Conservation (phyloP, 108 stramenopile genomes). For the Nitzschia sp. region DNA sequence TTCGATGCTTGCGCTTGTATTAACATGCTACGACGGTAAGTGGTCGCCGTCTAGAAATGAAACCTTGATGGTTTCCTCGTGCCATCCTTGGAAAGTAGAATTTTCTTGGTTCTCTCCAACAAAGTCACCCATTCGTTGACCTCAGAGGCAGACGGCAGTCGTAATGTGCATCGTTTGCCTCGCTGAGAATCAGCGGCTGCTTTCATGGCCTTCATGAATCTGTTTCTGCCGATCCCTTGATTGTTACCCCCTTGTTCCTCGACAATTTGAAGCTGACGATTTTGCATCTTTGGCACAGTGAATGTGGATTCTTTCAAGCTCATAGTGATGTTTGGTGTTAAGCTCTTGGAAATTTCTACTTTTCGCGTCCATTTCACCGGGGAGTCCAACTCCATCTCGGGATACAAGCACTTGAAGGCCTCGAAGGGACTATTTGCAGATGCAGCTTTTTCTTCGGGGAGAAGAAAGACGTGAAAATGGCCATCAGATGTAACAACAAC, state of each 20-base stretch:
- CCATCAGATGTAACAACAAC: slow-evolving; percentile 66
- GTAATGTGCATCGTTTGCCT: slow-evolving; percentile 26
- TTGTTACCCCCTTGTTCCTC: slow-evolving; percentile 10
- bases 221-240: slow-evolving; percentile 9
- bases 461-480: slow-evolving; percentile 63
- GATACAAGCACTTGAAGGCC: slow-evolving; percentile 32
- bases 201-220: slow-evolving; percentile 38
- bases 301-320: slow-evolving; percentile 9
- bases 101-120: slow-evolving; percentile 31
- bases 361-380: slow-evolving; percentile 24
- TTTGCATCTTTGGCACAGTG: slow-evolving; percentile 14
- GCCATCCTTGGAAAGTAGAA: slow-evolving; percentile 4
- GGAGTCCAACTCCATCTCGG: slow-evolving; percentile 27
- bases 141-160: slow-evolving; percentile 22
- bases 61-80: not conserved
- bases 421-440: slow-evolving; percentile 6
- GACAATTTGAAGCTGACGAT: slow-evolving; percentile 14
- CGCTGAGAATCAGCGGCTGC: slow-evolving; percentile 17
- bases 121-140: slow-evolving; percentile 17
- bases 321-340: slow-evolving; percentile 27
- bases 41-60: not conserved
- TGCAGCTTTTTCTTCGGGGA: slow-evolving; percentile 29
- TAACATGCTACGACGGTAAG: too few species aligned
- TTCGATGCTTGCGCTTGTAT: not conserved
- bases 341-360: slow-evolving; percentile 14